phyloP scores from a whole-genome alignment of 148 eudicot species.

The Nyssa sinensis region DNA sequence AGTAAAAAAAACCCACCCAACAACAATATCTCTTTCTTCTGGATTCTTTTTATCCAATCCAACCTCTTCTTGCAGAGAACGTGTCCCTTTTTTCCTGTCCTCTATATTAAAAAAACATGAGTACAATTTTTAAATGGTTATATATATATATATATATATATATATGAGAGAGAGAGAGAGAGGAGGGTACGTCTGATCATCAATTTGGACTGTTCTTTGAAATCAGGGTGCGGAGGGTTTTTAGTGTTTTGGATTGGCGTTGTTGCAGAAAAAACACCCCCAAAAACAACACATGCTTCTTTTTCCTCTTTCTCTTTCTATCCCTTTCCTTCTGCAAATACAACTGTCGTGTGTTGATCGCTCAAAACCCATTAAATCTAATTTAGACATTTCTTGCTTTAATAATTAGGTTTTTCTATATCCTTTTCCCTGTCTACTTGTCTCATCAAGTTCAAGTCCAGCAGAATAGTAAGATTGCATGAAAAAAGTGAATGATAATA shows the following conservation, averaged over 20 bases:
- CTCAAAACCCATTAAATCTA: background rate
- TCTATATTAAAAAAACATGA: background rate
- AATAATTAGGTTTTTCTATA: background rate
- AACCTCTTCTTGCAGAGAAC: constrained; percentile 69
- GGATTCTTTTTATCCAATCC: constrained; percentile 66
- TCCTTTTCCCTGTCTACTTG: background rate
- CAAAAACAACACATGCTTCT: constrained; percentile 18
- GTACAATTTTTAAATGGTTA: background rate
- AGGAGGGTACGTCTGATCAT: background rate
- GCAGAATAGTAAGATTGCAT: no score
- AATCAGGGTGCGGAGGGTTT: constrained; percentile 1
- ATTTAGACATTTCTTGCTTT: background rate
- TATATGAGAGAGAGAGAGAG: background rate
- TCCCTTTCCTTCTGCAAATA: constrained; percentile 14
- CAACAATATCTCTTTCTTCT: constrained; percentile 50
- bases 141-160: background rate
- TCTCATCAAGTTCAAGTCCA: no score
- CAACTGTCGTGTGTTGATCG: constrained; percentile 15
- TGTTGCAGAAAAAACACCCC: constrained; percentile 8
- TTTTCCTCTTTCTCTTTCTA: background rate
- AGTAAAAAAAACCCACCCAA: constrained; percentile 40
- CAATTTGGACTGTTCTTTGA: constrained; percentile 20
- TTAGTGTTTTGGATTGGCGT: constrained; percentile 15
- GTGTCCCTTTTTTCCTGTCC: constrained; percentile 51
- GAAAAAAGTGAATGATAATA: no score